A percentile compares a stretch with the other conserved stretches of the same genome.
These are phyloP conservation scores for Catharanthus roseus DNA, from an alignment of 257 asterid species.

Conservation along the genomic window DNA sequence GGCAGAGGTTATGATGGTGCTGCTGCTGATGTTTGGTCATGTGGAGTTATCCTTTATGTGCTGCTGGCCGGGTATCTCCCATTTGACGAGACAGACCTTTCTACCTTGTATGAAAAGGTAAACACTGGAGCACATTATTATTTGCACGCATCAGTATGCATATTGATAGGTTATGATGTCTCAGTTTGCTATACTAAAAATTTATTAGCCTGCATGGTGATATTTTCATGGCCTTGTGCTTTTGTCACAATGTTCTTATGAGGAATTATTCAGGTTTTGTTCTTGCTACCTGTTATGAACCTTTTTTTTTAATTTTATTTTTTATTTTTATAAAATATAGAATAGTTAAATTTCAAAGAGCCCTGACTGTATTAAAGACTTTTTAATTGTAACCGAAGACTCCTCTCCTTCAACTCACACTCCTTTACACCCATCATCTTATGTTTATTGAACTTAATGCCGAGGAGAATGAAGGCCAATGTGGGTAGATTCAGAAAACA, in stretches of 20 bases:
- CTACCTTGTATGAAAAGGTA: slow-evolving; percentile 70
- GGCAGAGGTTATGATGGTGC: slow-evolving; percentile 90
- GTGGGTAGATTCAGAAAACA: neutral
- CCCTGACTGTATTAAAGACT: neutral
- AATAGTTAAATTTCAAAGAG: neutral
- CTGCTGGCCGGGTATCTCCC: slow-evolving; percentile 88
- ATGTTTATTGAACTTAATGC: neutral
- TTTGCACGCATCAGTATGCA: neutral
- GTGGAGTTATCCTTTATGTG: slow-evolving; percentile 89
- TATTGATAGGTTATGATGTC: neutral
- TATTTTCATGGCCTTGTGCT: neutral
- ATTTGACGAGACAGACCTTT: slow-evolving; percentile 70
- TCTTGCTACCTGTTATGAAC: neutral
- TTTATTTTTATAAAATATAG: no score
- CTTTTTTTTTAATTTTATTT: neutral
- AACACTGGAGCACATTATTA: slow-evolving; percentile 2
- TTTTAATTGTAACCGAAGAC: neutral
- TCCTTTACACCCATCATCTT: neutral
- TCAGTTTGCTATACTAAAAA: neutral
- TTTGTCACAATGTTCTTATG: neutral
- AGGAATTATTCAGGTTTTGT: neutral
- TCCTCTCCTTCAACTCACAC: neutral
- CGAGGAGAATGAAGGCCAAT: neutral
- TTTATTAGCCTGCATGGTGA: neutral
- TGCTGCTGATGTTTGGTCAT: slow-evolving; percentile 96